A percentile compares a stretch with the other conserved stretches of the same genome.
These are phyloP conservation scores for Colletotrichum sojae DNA, from an alignment of 2,329 filamentous ascomycete species.

Conservation along the genomic window DNA sequence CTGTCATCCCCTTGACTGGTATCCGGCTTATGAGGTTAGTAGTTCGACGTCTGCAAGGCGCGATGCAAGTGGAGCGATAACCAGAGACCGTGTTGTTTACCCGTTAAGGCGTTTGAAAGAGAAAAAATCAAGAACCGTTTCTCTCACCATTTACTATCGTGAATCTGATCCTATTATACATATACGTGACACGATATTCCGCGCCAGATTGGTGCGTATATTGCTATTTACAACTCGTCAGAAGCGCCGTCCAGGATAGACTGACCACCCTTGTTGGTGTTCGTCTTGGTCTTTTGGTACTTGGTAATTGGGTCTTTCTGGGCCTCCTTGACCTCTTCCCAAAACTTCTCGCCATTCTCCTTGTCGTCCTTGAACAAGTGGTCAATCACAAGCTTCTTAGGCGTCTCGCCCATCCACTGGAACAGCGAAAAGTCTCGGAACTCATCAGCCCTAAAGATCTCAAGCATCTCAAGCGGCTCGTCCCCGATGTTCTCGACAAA, in stretches of 20 bases:
- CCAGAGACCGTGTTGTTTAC: too few relatives aligned
- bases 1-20: too few relatives aligned
- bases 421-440: conserved; percentile 82
- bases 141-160: too few relatives aligned
- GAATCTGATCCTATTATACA: too few relatives aligned
- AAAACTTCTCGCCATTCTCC: conserved; percentile 73
- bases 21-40: too few relatives aligned
- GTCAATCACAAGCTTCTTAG: conserved; percentile 75
- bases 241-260: conserved; percentile 1
- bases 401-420: conserved; percentile 83
- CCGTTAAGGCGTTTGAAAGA: too few relatives aligned
- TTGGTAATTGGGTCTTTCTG: conserved; percentile 70
- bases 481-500: conserved; percentile 88
- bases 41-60: too few relatives aligned
- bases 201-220: too few relatives aligned
- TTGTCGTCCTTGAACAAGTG: conserved; percentile 75
- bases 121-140: too few relatives aligned
- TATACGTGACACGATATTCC: too few relatives aligned
- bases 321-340: conserved; percentile 72
- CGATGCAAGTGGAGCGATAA: too few relatives aligned
- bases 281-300: not conserved
- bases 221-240: conserved; percentile 29
- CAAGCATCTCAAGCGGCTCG: conserved; percentile 81
- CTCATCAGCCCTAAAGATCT: conserved; percentile 80
- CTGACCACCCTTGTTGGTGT: not conserved